A percentile compares a stretch with the other conserved stretches of the same genome.
Conservation (phyloP, 2,329 filamentous ascomycete genomes). For the Rutstroemia sp. region DNA sequence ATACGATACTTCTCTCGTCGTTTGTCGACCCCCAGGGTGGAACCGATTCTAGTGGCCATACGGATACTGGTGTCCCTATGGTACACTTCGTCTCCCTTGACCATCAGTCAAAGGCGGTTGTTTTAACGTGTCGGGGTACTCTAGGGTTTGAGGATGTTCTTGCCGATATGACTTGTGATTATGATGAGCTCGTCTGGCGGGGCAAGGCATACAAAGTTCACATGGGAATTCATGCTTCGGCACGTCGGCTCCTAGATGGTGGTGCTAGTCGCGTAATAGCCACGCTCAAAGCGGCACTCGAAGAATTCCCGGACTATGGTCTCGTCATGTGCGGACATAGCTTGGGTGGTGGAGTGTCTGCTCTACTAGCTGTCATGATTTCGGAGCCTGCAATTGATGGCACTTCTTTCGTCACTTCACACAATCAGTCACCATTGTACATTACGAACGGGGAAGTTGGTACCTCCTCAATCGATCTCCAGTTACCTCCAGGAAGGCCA, state of each 20-base stretch:
- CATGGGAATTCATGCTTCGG: conserved; percentile 49
- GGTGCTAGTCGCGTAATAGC: conserved; percentile 43
- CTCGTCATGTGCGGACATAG: conserved; percentile 50
- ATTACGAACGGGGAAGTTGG: conserved; percentile 38
- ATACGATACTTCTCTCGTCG: conserved; percentile 50
- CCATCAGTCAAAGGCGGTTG: conserved; percentile 48
- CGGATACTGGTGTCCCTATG: conserved; percentile 44
- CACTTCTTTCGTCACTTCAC: conserved; percentile 47
- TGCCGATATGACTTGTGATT: conserved; percentile 51
- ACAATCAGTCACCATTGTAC: conserved; percentile 64
- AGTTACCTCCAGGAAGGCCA: conserved; percentile 58
- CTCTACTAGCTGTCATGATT: conserved; percentile 47
- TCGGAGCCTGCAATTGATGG: conserved; percentile 37
- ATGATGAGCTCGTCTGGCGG: conserved; percentile 41
- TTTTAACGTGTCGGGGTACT: conserved; percentile 47
- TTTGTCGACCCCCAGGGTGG: conserved; percentile 48
- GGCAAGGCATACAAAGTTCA: conserved; percentile 47
- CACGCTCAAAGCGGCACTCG: conserved; percentile 43
- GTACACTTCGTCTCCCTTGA: conserved; percentile 51
- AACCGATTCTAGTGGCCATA: conserved; percentile 42
- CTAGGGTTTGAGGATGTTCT: conserved; percentile 50
- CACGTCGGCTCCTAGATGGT: conserved; percentile 41
- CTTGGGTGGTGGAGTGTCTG: conserved; percentile 45
- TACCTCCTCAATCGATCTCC: conserved; percentile 29
- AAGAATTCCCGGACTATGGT: conserved; percentile 47